Conservation (phyloP, 1,139 yeast species). For the Kurtzmaniella quercitrusa region DNA sequence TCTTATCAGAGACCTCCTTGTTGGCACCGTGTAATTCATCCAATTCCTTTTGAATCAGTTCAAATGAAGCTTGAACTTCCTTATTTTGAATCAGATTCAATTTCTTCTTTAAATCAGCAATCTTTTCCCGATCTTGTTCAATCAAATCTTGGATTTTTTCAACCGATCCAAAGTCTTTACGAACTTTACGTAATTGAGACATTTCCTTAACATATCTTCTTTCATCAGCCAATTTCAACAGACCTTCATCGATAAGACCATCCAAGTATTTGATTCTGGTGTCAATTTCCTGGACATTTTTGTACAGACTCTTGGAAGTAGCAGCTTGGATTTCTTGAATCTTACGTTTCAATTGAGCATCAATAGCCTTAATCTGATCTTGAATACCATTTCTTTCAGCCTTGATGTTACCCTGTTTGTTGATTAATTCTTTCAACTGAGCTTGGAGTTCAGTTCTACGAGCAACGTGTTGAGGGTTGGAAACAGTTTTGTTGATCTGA, state of each 20-base stretch:
- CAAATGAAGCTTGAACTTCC: constrained; percentile 57
- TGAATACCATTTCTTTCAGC: constrained; percentile 61
- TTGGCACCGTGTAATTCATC: constrained; percentile 57
- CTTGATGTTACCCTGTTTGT: constrained; percentile 71
- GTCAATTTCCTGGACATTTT: constrained; percentile 76
- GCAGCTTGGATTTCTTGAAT: constrained; percentile 68
- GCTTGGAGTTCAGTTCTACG: constrained; percentile 63
- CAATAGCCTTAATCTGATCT: constrained; percentile 71
- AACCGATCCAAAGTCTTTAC: constrained; percentile 72
- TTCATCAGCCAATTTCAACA: constrained; percentile 87
- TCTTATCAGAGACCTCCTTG: constrained; percentile 63
- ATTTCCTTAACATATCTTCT: constrained; percentile 82
- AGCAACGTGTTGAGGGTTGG: constrained; percentile 42
- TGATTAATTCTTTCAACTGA: constrained; percentile 57
- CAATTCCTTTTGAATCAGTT: constrained; percentile 58
- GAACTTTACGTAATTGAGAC: constrained; percentile 74
- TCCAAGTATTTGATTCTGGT: constrained; percentile 68
- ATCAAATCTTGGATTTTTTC: constrained; percentile 75
- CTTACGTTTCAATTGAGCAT: constrained; percentile 70
- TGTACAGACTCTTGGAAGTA: constrained; percentile 68
- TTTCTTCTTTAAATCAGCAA: constrained; percentile 69
- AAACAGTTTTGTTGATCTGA: constrained; percentile 40
- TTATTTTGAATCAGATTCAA: constrained; percentile 61
- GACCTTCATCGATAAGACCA: constrained; percentile 71
- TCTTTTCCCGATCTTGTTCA: constrained; percentile 75